A percentile compares a stretch with the other conserved stretches of the same genome.
Evolutionary conservation across 768 basidiomycete species (phyloP).

Genomic region (Suillus decipiens): DNA sequence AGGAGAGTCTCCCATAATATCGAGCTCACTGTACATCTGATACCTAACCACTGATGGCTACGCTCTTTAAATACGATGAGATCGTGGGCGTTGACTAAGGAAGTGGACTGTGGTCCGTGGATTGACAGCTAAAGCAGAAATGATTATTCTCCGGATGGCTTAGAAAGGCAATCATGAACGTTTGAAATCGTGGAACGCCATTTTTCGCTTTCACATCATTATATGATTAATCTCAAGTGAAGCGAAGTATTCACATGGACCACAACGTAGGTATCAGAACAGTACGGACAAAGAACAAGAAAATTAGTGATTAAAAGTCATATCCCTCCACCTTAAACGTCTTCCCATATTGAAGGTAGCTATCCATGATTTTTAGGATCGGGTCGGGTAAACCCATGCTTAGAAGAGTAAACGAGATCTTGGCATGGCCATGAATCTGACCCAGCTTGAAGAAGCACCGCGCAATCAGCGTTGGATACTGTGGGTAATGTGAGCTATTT

Average conservation of each 20-base stretch:
- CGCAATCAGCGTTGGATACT: slow-evolving; percentile 92
- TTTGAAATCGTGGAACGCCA: not conserved
- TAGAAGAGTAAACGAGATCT: slow-evolving; percentile 89
- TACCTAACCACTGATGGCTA: not conserved
- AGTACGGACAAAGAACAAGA: not conserved
- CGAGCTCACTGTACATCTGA: slow-evolving; percentile 5
- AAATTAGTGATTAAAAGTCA: slow-evolving; percentile 56
- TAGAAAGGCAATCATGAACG: slow-evolving; percentile 13
- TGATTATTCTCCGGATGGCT: slow-evolving; percentile 9
- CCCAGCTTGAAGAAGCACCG: slow-evolving; percentile 92
- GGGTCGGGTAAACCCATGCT: slow-evolving; percentile 94
- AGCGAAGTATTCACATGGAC: slow-evolving; percentile 1
- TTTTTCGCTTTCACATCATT: slow-evolving; percentile 1
- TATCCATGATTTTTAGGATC: slow-evolving; percentile 91
- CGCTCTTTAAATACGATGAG: not conserved
- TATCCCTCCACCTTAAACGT: slow-evolving; percentile 86
- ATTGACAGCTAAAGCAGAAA: slow-evolving; percentile 6
- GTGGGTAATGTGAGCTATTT: slow-evolving; percentile 15
- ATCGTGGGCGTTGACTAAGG: slow-evolving; percentile 1
- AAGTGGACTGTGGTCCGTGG: slow-evolving; percentile 9
- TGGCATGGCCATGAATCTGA: slow-evolving; percentile 88
- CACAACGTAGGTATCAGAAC: not conserved
- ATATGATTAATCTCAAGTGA: slow-evolving; percentile 1
- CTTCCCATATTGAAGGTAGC: slow-evolving; percentile 85
- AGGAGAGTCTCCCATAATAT: slow-evolving; percentile 44